These are phyloP conservation scores for Diplogelasinospora grovesii DNA, from an alignment of 495 filamentous ascomycete species.

Conservation along the genomic window DNA sequence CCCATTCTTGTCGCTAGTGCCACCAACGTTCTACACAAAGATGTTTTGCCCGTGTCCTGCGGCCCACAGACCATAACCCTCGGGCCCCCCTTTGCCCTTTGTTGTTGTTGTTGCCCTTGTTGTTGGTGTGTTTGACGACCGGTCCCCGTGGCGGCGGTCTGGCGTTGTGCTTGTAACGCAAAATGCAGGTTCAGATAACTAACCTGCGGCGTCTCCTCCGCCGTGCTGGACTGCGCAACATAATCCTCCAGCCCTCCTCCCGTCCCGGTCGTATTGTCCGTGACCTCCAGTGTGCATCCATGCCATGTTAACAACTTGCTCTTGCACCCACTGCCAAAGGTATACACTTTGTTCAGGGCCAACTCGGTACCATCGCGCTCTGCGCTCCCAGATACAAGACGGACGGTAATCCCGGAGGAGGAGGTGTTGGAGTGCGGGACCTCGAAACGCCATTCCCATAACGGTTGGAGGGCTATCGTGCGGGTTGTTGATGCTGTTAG, in stretches of 20 bases:
- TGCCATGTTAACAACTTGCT: conserved; percentile 86
- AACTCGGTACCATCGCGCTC: conserved; percentile 97
- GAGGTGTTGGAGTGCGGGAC: conserved; percentile 58
- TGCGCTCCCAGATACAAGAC: conserved; percentile 70
- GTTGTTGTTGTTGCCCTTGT: neutral
- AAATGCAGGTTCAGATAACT: conserved; percentile 84
- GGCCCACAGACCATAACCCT: conserved; percentile 81
- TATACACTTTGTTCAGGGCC: conserved; percentile 70
- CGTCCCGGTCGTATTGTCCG: too few species aligned
- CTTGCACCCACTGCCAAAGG: conserved; percentile 75
- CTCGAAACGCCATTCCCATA: conserved; percentile 87
- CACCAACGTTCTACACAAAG: conserved; percentile 70
- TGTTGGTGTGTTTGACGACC: neutral
- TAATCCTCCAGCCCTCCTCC: conserved; percentile 37
- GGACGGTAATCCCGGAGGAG: conserved; percentile 32
- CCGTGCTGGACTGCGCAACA: conserved; percentile 52
- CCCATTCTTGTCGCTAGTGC: conserved; percentile 74
- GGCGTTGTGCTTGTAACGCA: conserved; percentile 62
- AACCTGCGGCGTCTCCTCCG: conserved; percentile 81
- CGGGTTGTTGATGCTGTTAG: conserved; percentile 19
- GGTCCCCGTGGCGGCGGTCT: conserved; percentile 32
- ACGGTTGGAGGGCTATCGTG: conserved; percentile 35
- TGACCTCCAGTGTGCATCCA: conserved; percentile 77
- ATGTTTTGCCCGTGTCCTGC: conserved; percentile 78
- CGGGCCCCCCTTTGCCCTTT: conserved; percentile 47